A percentile compares a stretch with the other conserved stretches of the same genome.
Evolutionary conservation across 1,284 basidiomycete genomes (phyloP).

Genomic region (Tylopilus sp.): DNA sequence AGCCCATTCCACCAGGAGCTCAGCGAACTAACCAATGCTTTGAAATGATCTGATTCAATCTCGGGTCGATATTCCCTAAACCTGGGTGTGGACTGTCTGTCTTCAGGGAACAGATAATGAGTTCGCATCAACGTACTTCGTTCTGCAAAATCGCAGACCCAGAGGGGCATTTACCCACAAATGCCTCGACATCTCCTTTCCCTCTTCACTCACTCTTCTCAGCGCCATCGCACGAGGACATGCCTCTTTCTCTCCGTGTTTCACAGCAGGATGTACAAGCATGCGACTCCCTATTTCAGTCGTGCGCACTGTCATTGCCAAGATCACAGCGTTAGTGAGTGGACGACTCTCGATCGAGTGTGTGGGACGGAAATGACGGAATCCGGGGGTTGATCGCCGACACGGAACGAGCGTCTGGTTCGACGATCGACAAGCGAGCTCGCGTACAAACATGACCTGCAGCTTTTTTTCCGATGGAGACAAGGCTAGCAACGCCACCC

Average conservation of each 20-base stretch:
- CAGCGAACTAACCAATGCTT: constrained; percentile 20
- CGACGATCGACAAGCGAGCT: constrained; percentile 33
- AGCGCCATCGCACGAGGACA: constrained; percentile 24
- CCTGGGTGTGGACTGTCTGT: constrained; percentile 19
- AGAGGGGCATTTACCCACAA: constrained; percentile 25
- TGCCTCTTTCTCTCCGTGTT: constrained; percentile 20
- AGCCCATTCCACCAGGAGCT: not conserved
- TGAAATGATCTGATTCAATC: constrained; percentile 27
- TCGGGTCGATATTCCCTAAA: constrained; percentile 26
- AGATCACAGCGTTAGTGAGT: constrained; percentile 4
- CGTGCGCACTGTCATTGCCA: constrained; percentile 25
- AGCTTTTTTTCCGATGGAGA: constrained; percentile 16
- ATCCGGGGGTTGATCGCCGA: constrained; percentile 37
- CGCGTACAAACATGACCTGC: constrained; percentile 32
- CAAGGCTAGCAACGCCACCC: not conserved
- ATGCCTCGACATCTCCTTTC: constrained; percentile 25
- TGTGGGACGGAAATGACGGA: constrained; percentile 30
- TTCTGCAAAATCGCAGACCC: not conserved
- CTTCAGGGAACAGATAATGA: constrained; percentile 6
- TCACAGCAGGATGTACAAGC: constrained; percentile 28
- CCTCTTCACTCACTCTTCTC: constrained; percentile 31
- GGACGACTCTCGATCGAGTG: constrained; percentile 14
- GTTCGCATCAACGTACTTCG: constrained; percentile 2
- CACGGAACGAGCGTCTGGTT: constrained; percentile 31
- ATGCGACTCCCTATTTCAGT: constrained; percentile 33